A percentile compares a stretch with the other conserved stretches of the same genome.
These are phyloP conservation scores for Candida coquimbonensis DNA, from an alignment of 805 yeast species.

Conservation along the genomic window DNA sequence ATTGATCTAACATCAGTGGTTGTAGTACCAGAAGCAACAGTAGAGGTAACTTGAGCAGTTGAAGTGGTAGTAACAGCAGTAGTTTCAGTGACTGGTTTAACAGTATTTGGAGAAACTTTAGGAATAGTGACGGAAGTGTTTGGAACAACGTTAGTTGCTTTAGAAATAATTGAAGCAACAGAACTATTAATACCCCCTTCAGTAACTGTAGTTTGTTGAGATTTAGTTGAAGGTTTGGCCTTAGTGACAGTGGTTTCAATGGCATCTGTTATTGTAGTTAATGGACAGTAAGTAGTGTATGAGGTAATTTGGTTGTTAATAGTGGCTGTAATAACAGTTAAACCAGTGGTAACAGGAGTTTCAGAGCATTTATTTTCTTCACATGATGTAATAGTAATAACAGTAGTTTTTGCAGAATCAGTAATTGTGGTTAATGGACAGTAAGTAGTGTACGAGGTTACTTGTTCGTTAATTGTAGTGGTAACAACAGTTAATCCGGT, in stretches of 20 bases:
- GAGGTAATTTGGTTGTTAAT: not conserved
- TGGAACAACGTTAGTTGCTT: not conserved
- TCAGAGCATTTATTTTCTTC: not conserved
- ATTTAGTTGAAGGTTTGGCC: not conserved
- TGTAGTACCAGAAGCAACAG: not conserved
- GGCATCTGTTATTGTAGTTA: not conserved
- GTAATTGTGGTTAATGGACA: not conserved
- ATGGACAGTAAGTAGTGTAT: not conserved
- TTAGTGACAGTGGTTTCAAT: not conserved
- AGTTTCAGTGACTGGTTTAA: not conserved
- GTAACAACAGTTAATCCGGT: conserved; percentile 3
- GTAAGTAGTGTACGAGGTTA: not conserved
- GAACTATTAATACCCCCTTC: not conserved
- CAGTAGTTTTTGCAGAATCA: not conserved
- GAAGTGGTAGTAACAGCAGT: not conserved
- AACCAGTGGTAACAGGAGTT: not conserved
- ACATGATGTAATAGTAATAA: not conserved
- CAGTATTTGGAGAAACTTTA: not conserved
- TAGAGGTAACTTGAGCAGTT: not conserved
- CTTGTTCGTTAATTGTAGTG: not conserved
- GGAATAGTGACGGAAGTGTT: not conserved
- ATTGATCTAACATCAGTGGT: not conserved
- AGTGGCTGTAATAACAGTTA: not conserved
- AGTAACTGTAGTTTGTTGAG: not conserved
- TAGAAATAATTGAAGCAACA: not conserved